Conservation (phyloP, 306 rosid species). For the Rubus parviflorus region DNA sequence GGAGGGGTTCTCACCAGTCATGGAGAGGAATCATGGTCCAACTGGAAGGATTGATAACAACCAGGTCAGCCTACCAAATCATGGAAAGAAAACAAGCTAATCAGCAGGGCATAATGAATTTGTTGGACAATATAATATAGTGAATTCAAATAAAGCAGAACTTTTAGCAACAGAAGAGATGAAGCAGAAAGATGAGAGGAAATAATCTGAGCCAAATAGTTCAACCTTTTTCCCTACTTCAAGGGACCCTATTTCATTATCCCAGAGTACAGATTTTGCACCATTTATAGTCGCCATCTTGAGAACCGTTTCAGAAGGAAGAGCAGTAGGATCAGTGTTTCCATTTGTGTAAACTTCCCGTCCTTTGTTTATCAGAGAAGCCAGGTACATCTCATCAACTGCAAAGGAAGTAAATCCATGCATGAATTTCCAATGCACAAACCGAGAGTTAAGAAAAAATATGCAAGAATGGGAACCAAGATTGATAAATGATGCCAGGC, state of each 20-base stretch:
- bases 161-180: constrained; percentile 4
- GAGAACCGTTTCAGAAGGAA: constrained; percentile 71
- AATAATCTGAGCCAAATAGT: constrained; percentile 19
- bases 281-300: constrained; percentile 76
- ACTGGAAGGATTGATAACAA: constrained; percentile 65
- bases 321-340: constrained; percentile 71
- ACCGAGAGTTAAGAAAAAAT: neutral
- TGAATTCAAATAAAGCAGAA: neutral
- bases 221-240: constrained; percentile 90
- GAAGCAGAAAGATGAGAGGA: constrained; percentile 14
- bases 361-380: constrained; percentile 87
- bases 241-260: constrained; percentile 79
- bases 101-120: constrained; percentile 26
- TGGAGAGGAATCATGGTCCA: constrained; percentile 86
- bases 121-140: neutral
- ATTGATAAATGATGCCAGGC: too few species aligned
- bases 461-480: neutral
- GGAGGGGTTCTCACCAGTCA: constrained; percentile 56
- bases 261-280: constrained; percentile 79
- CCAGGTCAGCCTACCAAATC: constrained; percentile 69
- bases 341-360: constrained; percentile 62
- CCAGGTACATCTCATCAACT: constrained; percentile 93
- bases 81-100: constrained; percentile 16
- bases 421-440: constrained; percentile 19
- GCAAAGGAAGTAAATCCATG: constrained; percentile 34